Base-by-base conservation (phyloP, 140 eudicot species). In the Oenanthe javanica region DNA sequence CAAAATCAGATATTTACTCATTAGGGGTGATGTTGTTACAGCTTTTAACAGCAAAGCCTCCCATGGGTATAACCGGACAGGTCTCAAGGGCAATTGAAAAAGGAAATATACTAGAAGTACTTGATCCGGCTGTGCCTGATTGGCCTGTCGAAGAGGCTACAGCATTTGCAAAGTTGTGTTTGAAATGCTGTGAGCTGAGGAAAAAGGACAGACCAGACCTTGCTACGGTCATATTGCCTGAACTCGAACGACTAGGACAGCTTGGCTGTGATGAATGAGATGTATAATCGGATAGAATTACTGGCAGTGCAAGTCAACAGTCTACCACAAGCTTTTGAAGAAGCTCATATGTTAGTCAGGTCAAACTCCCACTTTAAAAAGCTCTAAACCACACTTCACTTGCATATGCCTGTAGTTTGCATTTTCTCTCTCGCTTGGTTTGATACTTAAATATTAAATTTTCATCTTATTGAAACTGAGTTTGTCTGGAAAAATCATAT, bases 131-230 rank as follows among this genome's bases (percentile, higher is more conserved):
- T 3, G 87, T 88, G 52, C 38, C 74, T 0, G 91, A 88, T 82
- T 90, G 96, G 96, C 96, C 96, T 4, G 76, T 87, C 25, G 83
- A 88, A 48, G 92, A 85, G 81, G 83, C 88, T 4, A 38, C 86
- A 12, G 14, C 81, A 11, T 84, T 83, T 3, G 91, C 91, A 12
- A 87, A 85, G 66, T 19, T 90, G 81, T 86, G 87, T 57, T 25
- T 90, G 21, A 66, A 81, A 64, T 90, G 96, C 59, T 86, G 92
- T 82, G 91, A 90, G 81, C 82, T 90, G 72, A 82, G 92, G 81
- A 85, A 79, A 85, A 86, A 78, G 81, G 96, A 89, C 25, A 89
- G 96, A 71, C 96, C 96, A 16, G 88, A 86, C 40, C 90, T 90
- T 36, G 86, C 78, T 46, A 52, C 80, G 2, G 91, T 79, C 64